These are phyloP conservation scores for Adansonia madagascariensis DNA, from an alignment of 441 rosid genomes.

Conservation along the genomic window DNA sequence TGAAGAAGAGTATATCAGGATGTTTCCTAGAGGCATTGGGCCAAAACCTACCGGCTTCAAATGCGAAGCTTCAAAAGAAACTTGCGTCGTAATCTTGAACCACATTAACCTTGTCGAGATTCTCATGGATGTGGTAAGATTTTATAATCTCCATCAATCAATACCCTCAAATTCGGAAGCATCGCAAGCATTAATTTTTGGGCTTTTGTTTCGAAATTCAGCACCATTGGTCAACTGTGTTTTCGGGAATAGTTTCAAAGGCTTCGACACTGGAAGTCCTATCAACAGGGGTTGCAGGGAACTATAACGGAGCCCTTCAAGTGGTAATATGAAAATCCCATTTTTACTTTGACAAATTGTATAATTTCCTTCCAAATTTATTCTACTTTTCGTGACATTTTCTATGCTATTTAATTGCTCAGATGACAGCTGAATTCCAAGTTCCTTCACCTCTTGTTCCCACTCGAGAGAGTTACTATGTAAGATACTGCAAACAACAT, in stretches of 20 bases:
- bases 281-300: constrained; percentile 67
- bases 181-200: not conserved
- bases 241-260: constrained; percentile 71
- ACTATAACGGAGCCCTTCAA: constrained; percentile 71
- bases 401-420: not conserved
- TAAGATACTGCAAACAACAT: constrained; percentile 75
- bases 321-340: constrained; percentile 46
- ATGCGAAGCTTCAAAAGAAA: constrained; percentile 77
- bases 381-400: not conserved
- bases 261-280: constrained; percentile 67
- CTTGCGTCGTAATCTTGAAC: constrained; percentile 67
- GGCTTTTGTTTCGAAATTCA: constrained; percentile 35
- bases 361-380: not conserved
- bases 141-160: not conserved
- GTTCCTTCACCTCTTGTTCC: constrained; percentile 81
- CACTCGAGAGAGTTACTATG: constrained; percentile 65
- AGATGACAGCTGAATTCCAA: constrained; percentile 87
- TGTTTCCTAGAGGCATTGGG: constrained; percentile 59
- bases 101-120: constrained; percentile 68
- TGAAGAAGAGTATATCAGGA: constrained; percentile 67
- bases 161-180: not conserved
- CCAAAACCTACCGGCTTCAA: constrained; percentile 65
- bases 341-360: not conserved
- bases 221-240: constrained; percentile 79
- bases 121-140: constrained; percentile 78